phyloP scores from a whole-genome alignment of 228 moss, liverwort and hornwort species.

The Sphagnum fallax region DNA sequence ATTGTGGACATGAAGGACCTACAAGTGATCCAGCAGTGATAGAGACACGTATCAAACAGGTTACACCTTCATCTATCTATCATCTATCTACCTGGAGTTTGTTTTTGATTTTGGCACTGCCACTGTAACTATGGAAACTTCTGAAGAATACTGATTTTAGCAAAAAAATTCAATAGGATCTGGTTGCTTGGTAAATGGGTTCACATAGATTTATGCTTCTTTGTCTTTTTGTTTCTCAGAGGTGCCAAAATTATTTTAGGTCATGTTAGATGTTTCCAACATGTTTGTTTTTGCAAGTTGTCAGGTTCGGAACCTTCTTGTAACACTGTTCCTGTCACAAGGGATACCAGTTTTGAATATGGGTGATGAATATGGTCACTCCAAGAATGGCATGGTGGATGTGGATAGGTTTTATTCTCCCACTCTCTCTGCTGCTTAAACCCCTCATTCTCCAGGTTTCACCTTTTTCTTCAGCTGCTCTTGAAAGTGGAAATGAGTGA shows the following conservation, averaged over 20 bases:
- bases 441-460: not conserved
- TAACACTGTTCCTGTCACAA: constrained; percentile 67
- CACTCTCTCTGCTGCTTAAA: not conserved
- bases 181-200: too few relatives aligned
- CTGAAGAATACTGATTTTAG: too few relatives aligned
- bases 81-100: too few relatives aligned
- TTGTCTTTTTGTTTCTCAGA: not conserved
- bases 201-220: too few relatives aligned
- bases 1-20: constrained; percentile 77
- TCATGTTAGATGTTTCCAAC: not conserved
- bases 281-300: not conserved
- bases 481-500: not conserved
- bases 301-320: constrained; percentile 84
- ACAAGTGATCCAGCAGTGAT: constrained; percentile 51
- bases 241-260: not conserved
- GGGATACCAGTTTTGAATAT: constrained; percentile 84
- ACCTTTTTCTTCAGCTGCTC: not conserved
- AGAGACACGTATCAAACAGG: constrained; percentile 95
- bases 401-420: constrained; percentile 33
- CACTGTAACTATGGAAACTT: too few relatives aligned
- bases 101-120: too few relatives aligned
- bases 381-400: constrained; percentile 61
- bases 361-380: constrained; percentile 93
- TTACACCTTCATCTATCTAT: constrained; percentile 2
- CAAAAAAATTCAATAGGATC: too few relatives aligned